These are phyloP conservation scores for Candida mattraensis DNA, from an alignment of 805 yeast species.

Conservation along the genomic window DNA sequence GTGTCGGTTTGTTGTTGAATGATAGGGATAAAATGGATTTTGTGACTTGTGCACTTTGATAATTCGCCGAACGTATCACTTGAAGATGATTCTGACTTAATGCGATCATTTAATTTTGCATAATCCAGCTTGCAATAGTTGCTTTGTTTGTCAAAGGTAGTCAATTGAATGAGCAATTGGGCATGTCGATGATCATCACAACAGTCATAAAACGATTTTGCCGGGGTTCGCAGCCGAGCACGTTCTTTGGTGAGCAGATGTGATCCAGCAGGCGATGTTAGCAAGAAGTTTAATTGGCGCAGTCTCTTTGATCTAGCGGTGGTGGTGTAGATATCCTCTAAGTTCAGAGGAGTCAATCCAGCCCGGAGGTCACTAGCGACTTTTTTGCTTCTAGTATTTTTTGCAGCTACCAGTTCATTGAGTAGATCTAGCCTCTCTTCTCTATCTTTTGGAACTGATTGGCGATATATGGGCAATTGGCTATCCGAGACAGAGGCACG, in stretches of 20 bases:
- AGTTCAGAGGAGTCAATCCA: constrained; percentile 22
- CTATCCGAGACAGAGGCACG: not conserved
- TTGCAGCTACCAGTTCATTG: constrained; percentile 24
- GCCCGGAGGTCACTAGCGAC: constrained; percentile 25
- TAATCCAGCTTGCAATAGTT: constrained; percentile 31
- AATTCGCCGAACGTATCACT: constrained; percentile 18
- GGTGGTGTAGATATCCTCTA: constrained; percentile 29
- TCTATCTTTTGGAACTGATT: constrained; percentile 21
- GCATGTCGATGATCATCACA: constrained; percentile 46
- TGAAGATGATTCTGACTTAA: constrained; percentile 7
- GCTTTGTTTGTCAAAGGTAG: constrained; percentile 25
- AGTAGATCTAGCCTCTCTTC: constrained; percentile 20
- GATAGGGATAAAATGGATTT: constrained; percentile 56
- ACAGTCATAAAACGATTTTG: constrained; percentile 47
- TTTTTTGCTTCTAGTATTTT: constrained; percentile 11
- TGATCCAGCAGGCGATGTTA: constrained; percentile 37
- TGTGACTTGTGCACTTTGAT: constrained; percentile 33
- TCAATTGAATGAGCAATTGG: constrained; percentile 22
- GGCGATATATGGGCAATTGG: constrained; percentile 3
- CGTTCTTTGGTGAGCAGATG: constrained; percentile 40
- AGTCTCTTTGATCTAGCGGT: constrained; percentile 28
- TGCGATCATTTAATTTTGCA: constrained; percentile 25
- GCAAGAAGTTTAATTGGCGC: constrained; percentile 26
- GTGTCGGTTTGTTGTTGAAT: constrained; percentile 64
- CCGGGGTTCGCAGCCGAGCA: constrained; percentile 38